Percentiles rank a stretch among this genome's conserved stretches.
Conservation (phyloP, 2,329 filamentous ascomycete species). For the Epichloe brachyelytri region DNA sequence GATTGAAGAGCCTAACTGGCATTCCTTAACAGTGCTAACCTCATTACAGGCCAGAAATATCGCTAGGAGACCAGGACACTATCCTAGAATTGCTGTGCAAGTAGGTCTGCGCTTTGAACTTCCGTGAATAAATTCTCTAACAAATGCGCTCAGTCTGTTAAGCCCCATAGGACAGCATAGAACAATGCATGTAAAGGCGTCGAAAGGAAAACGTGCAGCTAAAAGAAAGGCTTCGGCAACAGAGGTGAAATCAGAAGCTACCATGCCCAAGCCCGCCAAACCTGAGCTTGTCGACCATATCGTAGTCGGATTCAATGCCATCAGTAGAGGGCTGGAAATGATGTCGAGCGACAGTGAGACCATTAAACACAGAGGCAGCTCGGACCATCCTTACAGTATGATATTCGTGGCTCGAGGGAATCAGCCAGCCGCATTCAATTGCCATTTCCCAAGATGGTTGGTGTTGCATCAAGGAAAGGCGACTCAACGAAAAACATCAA, state of each 20-base stretch:
- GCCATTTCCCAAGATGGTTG: slow-evolving; percentile 44
- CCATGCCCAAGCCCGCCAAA: slow-evolving; percentile 10
- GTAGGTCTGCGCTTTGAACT: slow-evolving; percentile 27
- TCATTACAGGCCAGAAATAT: slow-evolving; percentile 44
- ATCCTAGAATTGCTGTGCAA: slow-evolving; percentile 55
- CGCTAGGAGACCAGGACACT: slow-evolving; percentile 43
- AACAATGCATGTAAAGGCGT: slow-evolving; percentile 36
- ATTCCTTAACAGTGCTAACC: neutral
- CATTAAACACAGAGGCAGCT: neutral
- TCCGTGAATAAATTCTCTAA: neutral
- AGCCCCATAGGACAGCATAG: slow-evolving; percentile 51
- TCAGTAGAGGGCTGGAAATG: slow-evolving; percentile 45
- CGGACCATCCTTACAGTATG: slow-evolving; percentile 27
- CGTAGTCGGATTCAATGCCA: slow-evolving; percentile 51
- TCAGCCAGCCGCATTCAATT: slow-evolving; percentile 44
- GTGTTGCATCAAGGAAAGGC: slow-evolving; percentile 32
- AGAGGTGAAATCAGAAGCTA: slow-evolving; percentile 8
- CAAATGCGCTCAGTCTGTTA: slow-evolving; percentile 37
- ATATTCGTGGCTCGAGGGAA: slow-evolving; percentile 47
- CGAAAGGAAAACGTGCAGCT: slow-evolving; percentile 44
- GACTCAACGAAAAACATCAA: slow-evolving; percentile 30
- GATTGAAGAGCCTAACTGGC: neutral
- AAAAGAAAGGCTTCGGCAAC: slow-evolving; percentile 30
- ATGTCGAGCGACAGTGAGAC: slow-evolving; percentile 13
- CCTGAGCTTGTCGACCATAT: slow-evolving; percentile 45